Percentiles rank a stretch among this genome's conserved stretches.
phyloP scores from a whole-genome alignment of 2,329 filamentous ascomycete genomes.

The Onygena corvina region DNA sequence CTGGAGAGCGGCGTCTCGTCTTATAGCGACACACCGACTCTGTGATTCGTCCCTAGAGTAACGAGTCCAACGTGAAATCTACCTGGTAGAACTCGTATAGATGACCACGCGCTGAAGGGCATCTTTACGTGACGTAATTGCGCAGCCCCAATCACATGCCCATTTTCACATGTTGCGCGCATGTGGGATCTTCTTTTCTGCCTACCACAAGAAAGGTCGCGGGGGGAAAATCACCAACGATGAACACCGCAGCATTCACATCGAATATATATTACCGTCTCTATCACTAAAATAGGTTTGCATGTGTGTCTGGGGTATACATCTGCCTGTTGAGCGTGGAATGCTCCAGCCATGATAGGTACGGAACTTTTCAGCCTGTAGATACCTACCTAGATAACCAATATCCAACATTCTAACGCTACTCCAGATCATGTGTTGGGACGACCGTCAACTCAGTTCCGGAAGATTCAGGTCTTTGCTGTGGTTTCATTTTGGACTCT shows the following conservation, averaged over 20 bases:
- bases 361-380: neutral
- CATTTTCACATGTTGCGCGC: slow-evolving; percentile 5
- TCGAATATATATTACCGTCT: neutral
- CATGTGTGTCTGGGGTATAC: neutral
- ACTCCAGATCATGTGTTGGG: slow-evolving; percentile 73
- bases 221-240: neutral
- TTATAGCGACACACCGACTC: no score
- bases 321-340: neutral
- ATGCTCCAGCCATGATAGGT: slow-evolving; percentile 2
- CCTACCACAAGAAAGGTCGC: neutral
- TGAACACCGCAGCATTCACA: neutral
- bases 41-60: no score
- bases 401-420: neutral
- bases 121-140: neutral
- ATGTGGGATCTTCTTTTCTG: neutral
- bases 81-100: neutral
- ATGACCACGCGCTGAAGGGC: neutral
- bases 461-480: slow-evolving; percentile 81
- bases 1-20: no score
- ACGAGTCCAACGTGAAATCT: no score
- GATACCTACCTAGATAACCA: no score
- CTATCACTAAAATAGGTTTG: neutral
- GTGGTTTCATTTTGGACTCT: slow-evolving; percentile 85
- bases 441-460: slow-evolving; percentile 78
- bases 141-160: neutral